Percentiles rank a stretch among this genome's conserved stretches.
phyloP scores from a whole-genome alignment of 192 early-diverging fungal genomes.

The Gigaspora rosea region DNA sequence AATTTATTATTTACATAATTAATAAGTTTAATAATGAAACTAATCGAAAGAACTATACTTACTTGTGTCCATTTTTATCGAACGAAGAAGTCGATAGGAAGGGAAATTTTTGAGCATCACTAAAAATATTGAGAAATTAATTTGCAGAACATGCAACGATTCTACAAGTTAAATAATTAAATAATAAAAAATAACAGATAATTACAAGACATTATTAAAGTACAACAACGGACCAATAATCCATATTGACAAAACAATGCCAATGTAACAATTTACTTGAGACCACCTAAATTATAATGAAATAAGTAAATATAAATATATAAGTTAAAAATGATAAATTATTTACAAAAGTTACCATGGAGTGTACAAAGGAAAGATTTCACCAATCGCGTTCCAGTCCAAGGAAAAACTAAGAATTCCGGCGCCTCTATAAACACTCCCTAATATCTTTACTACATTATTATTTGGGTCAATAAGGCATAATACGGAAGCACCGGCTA shows the following conservation, averaged over 20 bases:
- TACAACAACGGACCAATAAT: slow-evolving; percentile 6
- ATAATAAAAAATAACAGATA: background rate
- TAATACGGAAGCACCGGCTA: slow-evolving; percentile 40
- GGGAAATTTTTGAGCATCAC: slow-evolving; percentile 4
- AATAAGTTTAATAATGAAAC: no score
- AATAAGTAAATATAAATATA: background rate
- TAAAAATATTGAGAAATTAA: background rate
- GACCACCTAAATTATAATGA: slow-evolving; percentile 46
- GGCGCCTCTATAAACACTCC: slow-evolving; percentile 59
- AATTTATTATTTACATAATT: no score
- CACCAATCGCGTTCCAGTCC: slow-evolving; percentile 71
- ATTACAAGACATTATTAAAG: slow-evolving; percentile 10
- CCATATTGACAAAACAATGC: slow-evolving; percentile 50
- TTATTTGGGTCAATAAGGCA: slow-evolving; percentile 39
- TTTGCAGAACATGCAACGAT: no score
- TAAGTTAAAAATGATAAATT: slow-evolving; percentile 19
- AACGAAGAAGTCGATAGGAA: background rate
- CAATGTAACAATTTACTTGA: slow-evolving; percentile 65
- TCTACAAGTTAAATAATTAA: background rate
- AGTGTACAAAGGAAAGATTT: slow-evolving; percentile 57
- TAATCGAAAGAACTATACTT: background rate
- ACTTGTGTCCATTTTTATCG: slow-evolving; percentile 12
- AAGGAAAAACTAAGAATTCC: slow-evolving; percentile 71
- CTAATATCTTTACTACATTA: slow-evolving; percentile 36
- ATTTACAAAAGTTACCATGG: slow-evolving; percentile 64